phyloP scores from a whole-genome alignment of 176 grass and related monocot genomes.

The Carex littledalei region DNA sequence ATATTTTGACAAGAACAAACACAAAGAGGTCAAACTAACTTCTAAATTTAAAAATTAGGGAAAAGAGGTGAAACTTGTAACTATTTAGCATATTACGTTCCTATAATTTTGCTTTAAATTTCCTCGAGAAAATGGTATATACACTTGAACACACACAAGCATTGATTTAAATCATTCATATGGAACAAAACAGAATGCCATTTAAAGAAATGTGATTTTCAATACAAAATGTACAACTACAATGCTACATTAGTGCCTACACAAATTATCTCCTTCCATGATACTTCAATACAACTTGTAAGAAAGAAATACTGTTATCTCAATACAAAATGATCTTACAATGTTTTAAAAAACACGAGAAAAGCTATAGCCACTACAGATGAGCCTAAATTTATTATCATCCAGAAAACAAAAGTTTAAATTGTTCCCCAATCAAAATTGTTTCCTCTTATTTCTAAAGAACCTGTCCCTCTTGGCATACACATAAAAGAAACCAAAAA shows the following conservation, averaged over 20 bases:
- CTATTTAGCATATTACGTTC: too few relatives aligned
- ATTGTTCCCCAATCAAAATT: conserved; percentile 37
- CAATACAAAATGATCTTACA: conserved; percentile 25
- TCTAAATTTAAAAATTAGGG: too few relatives aligned
- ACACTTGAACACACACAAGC: conserved; percentile 27
- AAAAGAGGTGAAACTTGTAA: too few relatives aligned
- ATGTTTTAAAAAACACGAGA: conserved; percentile 2
- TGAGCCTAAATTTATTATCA: conserved; percentile 5
- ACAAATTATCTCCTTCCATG: neutral
- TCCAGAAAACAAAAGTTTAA: conserved; percentile 6
- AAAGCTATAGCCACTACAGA: conserved; percentile 13
- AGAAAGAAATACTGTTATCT: neutral
- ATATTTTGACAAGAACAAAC: too few relatives aligned
- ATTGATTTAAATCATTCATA: conserved; percentile 38
- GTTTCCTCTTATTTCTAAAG: conserved; percentile 87
- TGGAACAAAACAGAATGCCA: conserved; percentile 32
- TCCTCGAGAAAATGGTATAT: neutral
- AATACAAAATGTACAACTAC: neutral
- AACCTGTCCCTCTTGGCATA: conserved; percentile 66
- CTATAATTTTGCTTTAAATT: too few relatives aligned
- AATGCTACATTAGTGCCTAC: neutral
- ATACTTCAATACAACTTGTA: conserved; percentile 5
- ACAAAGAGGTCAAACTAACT: too few relatives aligned
- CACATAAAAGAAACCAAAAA: conserved; percentile 76
- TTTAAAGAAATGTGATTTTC: neutral